Percentiles rank a stretch among this genome's conserved stretches.
phyloP scores from a whole-genome alignment of 352 stramenopile species.

The Pseudoperonospora humuli region DNA sequence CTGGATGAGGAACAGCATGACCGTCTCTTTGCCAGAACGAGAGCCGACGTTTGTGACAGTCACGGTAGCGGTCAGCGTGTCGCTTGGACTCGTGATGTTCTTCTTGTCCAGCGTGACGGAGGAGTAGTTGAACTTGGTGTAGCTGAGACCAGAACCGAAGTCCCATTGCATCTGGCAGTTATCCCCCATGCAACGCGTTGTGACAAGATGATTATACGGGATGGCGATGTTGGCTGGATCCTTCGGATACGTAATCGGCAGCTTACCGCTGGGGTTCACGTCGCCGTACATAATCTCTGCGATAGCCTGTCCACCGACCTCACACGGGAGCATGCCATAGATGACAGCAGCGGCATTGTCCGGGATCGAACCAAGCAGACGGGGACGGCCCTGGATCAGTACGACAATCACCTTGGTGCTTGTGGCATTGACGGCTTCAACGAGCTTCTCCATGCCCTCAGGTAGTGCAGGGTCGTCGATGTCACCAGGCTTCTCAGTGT shows the following conservation, averaged over 20 bases:
- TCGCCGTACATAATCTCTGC: slow-evolving; percentile 72
- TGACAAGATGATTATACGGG: slow-evolving; percentile 64
- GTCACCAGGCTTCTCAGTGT: slow-evolving; percentile 79
- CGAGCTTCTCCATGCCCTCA: slow-evolving; percentile 53
- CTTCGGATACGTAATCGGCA: slow-evolving; percentile 79
- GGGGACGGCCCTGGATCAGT: slow-evolving; percentile 62
- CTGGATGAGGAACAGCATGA: slow-evolving; percentile 76
- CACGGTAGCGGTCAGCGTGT: slow-evolving; percentile 32
- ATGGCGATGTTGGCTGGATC: slow-evolving; percentile 44
- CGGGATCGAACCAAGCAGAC: slow-evolving; percentile 50
- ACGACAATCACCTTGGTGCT: slow-evolving; percentile 70
- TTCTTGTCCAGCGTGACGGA: slow-evolving; percentile 30
- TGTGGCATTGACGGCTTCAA: slow-evolving; percentile 43
- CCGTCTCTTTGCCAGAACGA: slow-evolving; percentile 50
- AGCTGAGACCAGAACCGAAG: slow-evolving; percentile 63
- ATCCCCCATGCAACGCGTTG: slow-evolving; percentile 30
- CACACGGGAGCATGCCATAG: slow-evolving; percentile 59
- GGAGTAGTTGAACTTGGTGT: slow-evolving; percentile 61
- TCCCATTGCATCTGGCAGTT: slow-evolving; percentile 54
- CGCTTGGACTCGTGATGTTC: slow-evolving; percentile 16
- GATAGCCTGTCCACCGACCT: slow-evolving; percentile 69
- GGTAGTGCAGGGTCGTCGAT: slow-evolving; percentile 60
- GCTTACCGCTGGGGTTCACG: slow-evolving; percentile 67
- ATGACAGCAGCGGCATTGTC: slow-evolving; percentile 58
- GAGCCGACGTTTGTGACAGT: slow-evolving; percentile 61